These are phyloP conservation scores for Ganoderma lucidum DNA, from an alignment of 1,284 basidiomycete genomes.

Conservation along the genomic window DNA sequence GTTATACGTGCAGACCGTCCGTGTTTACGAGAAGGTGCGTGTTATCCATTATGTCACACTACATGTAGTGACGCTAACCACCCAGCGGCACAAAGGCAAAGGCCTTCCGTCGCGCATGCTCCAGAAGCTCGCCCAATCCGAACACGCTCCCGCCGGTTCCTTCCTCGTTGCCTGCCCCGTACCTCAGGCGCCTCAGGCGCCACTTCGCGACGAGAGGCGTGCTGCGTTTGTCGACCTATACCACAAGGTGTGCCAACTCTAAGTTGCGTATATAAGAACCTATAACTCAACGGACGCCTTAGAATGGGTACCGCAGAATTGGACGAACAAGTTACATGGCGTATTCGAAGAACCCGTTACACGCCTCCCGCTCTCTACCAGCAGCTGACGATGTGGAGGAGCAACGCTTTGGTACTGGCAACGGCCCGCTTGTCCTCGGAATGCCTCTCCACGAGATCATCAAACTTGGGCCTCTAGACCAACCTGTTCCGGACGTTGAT, in stretches of 20 bases:
- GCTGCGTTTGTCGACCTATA: neutral
- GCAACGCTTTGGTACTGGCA: constrained; percentile 4
- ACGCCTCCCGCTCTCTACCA: constrained; percentile 25
- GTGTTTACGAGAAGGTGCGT: constrained; percentile 36
- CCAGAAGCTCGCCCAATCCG: constrained; percentile 34
- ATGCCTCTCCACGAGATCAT: neutral
- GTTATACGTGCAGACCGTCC: constrained; percentile 39
- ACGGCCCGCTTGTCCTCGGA: neutral
- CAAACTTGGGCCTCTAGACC: neutral
- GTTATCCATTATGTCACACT: too few species aligned
- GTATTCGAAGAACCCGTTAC: constrained; percentile 18
- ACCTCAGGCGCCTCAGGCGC: constrained; percentile 6
- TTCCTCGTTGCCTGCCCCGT: constrained; percentile 35
- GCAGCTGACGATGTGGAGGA: constrained; percentile 16
- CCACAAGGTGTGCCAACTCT: neutral
- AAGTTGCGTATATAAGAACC: neutral
- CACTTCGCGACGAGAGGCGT: neutral
- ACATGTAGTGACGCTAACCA: neutral
- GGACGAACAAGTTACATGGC: constrained; percentile 28
- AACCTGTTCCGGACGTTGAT: neutral
- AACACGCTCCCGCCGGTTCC: constrained; percentile 28
- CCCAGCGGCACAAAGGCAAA: constrained; percentile 27
- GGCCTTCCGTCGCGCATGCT: constrained; percentile 41
- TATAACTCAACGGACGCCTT: neutral
- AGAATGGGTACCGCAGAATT: constrained; percentile 30